These are phyloP conservation scores for Phymatotrichopsis omnivora DNA, from an alignment of 2,329 filamentous ascomycete species.

Conservation along the genomic window DNA sequence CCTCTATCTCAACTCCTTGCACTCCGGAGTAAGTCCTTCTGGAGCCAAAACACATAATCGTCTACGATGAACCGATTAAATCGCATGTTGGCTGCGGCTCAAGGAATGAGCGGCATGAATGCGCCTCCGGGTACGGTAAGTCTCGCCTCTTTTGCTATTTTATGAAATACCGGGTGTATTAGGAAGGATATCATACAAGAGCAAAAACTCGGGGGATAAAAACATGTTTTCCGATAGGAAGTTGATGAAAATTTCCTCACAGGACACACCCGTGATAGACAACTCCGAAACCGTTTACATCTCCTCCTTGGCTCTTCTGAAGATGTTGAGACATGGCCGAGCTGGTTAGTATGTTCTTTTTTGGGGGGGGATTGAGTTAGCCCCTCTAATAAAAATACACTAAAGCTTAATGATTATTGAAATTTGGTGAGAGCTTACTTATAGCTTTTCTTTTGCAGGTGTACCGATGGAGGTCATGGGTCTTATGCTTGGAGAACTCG, in stretches of 20 bases:
- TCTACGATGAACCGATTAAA: slow-evolving; percentile 76
- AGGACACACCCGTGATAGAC: slow-evolving; percentile 91
- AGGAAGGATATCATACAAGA: no score
- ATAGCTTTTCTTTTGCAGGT: no score
- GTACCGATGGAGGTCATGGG: slow-evolving; percentile 99
- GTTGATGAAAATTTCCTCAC: slow-evolving; percentile 9
- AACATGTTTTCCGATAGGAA: no score
- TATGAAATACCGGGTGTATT: not conserved
- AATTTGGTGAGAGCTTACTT: no score
- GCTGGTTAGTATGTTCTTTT: slow-evolving; percentile 43
- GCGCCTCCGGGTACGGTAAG: slow-evolving; percentile 52
- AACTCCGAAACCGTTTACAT: slow-evolving; percentile 99
- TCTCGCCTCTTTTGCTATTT: slow-evolving; percentile 22
- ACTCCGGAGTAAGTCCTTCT: slow-evolving; percentile 30
- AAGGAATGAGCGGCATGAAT: slow-evolving; percentile 54
- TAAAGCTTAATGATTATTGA: slow-evolving; percentile 16
- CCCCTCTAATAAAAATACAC: no score
- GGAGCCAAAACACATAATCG: no score
- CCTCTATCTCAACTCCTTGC: slow-evolving; percentile 9
- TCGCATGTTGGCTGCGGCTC: slow-evolving; percentile 69
- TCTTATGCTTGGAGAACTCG: slow-evolving; percentile 95
- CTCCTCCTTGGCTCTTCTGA: slow-evolving; percentile 88
- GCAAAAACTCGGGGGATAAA: no score
- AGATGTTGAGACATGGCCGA: slow-evolving; percentile 96
- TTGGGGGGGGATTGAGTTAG: slow-evolving; percentile 1